A percentile compares a stretch with the other conserved stretches of the same genome.
phyloP scores from a whole-genome alignment of 768 basidiomycete species.

The Holtermannia corniformis region DNA sequence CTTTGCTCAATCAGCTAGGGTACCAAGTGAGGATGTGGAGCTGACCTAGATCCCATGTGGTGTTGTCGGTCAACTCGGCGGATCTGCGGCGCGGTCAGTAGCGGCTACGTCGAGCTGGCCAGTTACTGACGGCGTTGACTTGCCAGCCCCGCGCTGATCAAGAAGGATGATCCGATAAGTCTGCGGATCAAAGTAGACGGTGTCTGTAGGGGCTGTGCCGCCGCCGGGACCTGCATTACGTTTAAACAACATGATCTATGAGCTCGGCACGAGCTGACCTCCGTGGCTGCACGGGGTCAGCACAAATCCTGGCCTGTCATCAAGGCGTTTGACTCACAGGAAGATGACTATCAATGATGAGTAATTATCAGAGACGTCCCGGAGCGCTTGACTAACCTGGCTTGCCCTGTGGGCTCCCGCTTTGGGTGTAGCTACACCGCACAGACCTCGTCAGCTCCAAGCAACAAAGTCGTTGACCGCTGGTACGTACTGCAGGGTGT shows the following conservation, averaged over 20 bases:
- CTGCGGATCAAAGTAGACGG: conserved; percentile 69
- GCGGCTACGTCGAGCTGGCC: too few species aligned
- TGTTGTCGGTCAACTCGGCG: conserved; percentile 74
- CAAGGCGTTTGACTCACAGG: conserved; percentile 9
- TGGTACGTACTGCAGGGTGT: conserved; percentile 63
- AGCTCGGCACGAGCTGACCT: too few species aligned
- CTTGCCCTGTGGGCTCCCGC: conserved; percentile 64
- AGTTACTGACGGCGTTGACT: conserved; percentile 70
- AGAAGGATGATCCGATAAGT: conserved; percentile 75
- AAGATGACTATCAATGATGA: conserved; percentile 9
- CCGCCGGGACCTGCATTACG: conserved; percentile 68
- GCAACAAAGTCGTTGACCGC: conserved; percentile 5
- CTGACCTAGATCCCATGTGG: conserved; percentile 68
- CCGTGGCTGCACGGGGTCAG: conserved; percentile 12
- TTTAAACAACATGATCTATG: not conserved
- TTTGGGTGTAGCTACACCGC: conserved; percentile 60
- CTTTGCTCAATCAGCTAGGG: conserved; percentile 32
- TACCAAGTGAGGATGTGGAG: conserved; percentile 1
- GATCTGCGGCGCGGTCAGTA: too few species aligned
- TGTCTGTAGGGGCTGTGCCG: conserved; percentile 58
- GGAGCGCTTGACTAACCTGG: conserved; percentile 51
- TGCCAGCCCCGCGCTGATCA: conserved; percentile 83
- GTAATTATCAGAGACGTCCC: not conserved
- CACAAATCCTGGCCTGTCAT: not conserved
- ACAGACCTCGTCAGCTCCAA: not conserved